These are phyloP conservation scores for Celoporthe dispersa DNA, from an alignment of 2,329 filamentous ascomycete species.

Conservation along the genomic window DNA sequence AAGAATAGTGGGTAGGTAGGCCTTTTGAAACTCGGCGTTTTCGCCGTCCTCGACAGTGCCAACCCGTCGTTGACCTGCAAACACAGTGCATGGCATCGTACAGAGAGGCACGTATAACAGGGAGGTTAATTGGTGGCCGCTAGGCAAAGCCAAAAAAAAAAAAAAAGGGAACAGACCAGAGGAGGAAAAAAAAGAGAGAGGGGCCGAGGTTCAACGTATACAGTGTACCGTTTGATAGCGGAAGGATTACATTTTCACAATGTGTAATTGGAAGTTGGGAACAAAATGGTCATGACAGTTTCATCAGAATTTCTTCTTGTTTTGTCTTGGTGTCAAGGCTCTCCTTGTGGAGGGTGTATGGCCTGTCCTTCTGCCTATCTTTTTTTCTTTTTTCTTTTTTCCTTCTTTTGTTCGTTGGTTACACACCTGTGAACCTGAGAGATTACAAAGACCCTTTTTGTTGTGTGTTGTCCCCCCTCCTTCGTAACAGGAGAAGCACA, in stretches of 20 bases:
- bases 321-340: slow-evolving; percentile 21
- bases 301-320: slow-evolving; percentile 22
- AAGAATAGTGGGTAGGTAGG: not conserved
- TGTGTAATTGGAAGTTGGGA: not conserved
- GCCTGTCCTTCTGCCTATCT: slow-evolving; percentile 13
- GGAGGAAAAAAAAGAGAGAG: not conserved
- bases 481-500: slow-evolving; percentile 1
- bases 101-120: no score
- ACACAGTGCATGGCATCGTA: not conserved
- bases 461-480: not conserved
- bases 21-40: not conserved
- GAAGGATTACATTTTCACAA: not conserved
- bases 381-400: slow-evolving; percentile 1
- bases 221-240: not conserved
- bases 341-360: slow-evolving; percentile 14
- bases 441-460: slow-evolving; percentile 8
- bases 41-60: not conserved
- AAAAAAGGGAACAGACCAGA: no score
- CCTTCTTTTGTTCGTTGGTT: not conserved
- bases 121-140: no score
- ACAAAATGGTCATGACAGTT: slow-evolving; percentile 6
- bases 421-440: not conserved
- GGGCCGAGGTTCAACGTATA: not conserved
- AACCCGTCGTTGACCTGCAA: not conserved
- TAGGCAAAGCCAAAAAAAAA: no score